Percentiles rank a stretch among this genome's conserved stretches.
Evolutionary conservation across 2,329 filamentous ascomycete species (phyloP).

Genomic region (Xylariaceae sp.): DNA sequence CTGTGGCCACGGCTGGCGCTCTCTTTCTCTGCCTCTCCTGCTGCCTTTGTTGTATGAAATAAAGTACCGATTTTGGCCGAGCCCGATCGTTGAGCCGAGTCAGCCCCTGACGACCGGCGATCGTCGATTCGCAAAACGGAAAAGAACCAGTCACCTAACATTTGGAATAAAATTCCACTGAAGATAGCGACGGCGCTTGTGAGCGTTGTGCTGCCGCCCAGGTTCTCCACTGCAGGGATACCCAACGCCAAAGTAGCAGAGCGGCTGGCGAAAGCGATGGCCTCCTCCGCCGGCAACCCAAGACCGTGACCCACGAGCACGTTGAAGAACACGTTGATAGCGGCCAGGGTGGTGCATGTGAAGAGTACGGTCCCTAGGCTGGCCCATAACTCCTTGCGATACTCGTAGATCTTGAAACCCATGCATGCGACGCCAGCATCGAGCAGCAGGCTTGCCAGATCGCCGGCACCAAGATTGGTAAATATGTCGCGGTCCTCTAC

Average conservation of each 20-base stretch:
- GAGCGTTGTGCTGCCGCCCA: slow-evolving; percentile 29
- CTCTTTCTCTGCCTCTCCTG: slow-evolving; percentile 7
- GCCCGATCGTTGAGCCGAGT: not conserved
- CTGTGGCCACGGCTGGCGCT: not conserved
- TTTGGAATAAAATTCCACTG: slow-evolving; percentile 31
- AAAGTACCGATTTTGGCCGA: not conserved
- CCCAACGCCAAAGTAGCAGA: slow-evolving; percentile 32
- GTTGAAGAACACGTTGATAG: slow-evolving; percentile 28
- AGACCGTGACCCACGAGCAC: slow-evolving; percentile 25
- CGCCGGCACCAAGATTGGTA: slow-evolving; percentile 28
- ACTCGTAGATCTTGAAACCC: slow-evolving; percentile 34
- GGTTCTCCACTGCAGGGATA: slow-evolving; percentile 25
- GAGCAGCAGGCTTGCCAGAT: slow-evolving; percentile 26
- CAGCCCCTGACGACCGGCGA: slow-evolving; percentile 3
- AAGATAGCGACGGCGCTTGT: slow-evolving; percentile 30
- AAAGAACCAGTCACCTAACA: slow-evolving; percentile 28
- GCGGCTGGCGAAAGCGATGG: slow-evolving; percentile 29
- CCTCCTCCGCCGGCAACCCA: slow-evolving; percentile 26
- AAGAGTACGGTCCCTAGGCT: slow-evolving; percentile 25
- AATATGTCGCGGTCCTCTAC: slow-evolving; percentile 12
- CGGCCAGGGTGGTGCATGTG: slow-evolving; percentile 25
- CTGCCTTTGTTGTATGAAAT: not conserved
- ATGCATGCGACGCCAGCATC: slow-evolving; percentile 32
- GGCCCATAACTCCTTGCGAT: slow-evolving; percentile 29
- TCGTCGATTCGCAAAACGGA: slow-evolving; percentile 25